Percentiles rank a stretch among this genome's conserved stretches.
Evolutionary conservation across 208 protist species (phyloP).

Genomic region (Balamuthia mandrillaris): DNA sequence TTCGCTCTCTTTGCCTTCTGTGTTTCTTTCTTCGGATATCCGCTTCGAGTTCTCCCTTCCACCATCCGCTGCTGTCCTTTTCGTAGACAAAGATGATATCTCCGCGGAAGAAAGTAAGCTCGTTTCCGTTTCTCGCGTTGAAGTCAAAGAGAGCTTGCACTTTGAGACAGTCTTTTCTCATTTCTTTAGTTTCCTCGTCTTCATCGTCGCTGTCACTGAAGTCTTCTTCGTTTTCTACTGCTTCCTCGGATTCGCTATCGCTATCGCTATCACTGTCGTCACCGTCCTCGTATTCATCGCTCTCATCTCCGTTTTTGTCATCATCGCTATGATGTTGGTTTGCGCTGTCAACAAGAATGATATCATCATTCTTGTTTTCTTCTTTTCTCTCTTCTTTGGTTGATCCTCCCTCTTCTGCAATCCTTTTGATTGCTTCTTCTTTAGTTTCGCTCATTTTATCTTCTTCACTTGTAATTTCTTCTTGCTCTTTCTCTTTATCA

Average conservation of each 20-base stretch:
- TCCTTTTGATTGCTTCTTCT: no score
- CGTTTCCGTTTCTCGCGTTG: neutral
- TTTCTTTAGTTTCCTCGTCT: neutral
- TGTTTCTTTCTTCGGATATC: neutral
- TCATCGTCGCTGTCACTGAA: neutral
- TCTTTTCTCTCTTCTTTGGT: no score
- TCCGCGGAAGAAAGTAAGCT: neutral
- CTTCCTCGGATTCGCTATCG: neutral
- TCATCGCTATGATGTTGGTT: neutral
- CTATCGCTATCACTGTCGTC: neutral
- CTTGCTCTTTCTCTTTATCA: neutral
- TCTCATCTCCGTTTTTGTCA: neutral
- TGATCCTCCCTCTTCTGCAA: no score
- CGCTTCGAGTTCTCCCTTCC: no score
- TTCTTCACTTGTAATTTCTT: no score
- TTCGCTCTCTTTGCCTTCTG: no score
- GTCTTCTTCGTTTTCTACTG: neutral
- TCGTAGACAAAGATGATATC: neutral
- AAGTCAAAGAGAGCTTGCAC: slow-evolving; percentile 3
- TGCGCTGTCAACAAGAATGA: no score
- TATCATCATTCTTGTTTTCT: no score
- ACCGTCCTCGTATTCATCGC: neutral
- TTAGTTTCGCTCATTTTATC: no score
- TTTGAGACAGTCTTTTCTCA: neutral
- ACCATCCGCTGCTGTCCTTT: neutral